Evolutionary conservation across 2,329 filamentous ascomycete species (phyloP).

Genomic region (Fusarium paranaense): DNA sequence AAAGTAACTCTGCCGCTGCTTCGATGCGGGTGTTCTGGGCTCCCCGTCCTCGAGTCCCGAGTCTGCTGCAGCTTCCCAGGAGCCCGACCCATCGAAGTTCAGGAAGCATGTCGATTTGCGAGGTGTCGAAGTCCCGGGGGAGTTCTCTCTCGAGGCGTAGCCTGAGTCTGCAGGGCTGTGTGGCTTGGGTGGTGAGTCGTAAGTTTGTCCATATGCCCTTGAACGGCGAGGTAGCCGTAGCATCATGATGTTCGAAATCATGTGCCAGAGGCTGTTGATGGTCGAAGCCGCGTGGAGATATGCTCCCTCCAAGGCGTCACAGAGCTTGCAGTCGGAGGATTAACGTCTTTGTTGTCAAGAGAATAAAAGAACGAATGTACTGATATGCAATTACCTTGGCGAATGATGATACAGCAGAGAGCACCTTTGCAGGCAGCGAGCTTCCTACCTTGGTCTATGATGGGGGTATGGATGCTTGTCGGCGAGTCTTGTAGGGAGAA

Average conservation of each 20-base stretch:
- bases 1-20: background rate
- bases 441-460: conserved; percentile 17
- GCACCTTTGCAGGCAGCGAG: background rate
- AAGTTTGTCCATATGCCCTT: conserved; percentile 10
- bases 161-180: conserved; percentile 45
- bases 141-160: conserved; percentile 45
- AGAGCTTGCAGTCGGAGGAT: background rate
- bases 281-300: background rate
- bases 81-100: conserved; percentile 35
- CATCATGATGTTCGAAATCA: conserved; percentile 21
- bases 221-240: conserved; percentile 16
- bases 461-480: conserved; percentile 38
- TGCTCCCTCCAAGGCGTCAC: background rate
- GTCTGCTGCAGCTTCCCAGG: conserved; percentile 5
- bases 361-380: conserved; percentile 36
- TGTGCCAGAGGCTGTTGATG: background rate
- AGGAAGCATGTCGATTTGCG: conserved; percentile 7
- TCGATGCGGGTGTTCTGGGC: background rate
- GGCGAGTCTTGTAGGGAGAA: conserved; percentile 34
- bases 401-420: conserved; percentile 20
- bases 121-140: conserved; percentile 5
- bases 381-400: conserved; percentile 20
- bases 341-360: conserved; percentile 2
- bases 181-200: conserved; percentile 1
- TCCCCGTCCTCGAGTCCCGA: conserved; percentile 5